Evolutionary conservation across 2,329 filamentous ascomycete genomes (phyloP), one percentile per base, ranked within the genome.

Genomic region (Didymella arachidicola): DNA sequence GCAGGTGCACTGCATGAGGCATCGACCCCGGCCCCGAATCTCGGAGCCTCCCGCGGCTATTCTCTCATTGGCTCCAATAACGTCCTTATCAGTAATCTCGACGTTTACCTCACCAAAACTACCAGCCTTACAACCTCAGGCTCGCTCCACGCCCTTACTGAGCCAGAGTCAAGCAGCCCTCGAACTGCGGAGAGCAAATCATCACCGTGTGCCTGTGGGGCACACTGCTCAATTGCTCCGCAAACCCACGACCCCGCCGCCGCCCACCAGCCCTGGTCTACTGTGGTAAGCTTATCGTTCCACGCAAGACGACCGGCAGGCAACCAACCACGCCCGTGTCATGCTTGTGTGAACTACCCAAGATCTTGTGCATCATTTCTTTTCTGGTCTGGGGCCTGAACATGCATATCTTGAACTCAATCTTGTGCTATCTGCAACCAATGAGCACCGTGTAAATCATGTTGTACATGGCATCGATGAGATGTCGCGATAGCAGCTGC

Each of bases 251-350:
- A 29, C 43, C 46, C 61, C 62, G 60, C 53, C 57, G 54, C 45
- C 51, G 43, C 56, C 49, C 48, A 46, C 39, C 43, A 44, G 27
- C 41, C 39, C 48, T 50, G 39, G 36, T 39, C 44, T 29, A n/a
- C n/a, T n/a, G n/a, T n/a, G n/a, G n/a, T n/a, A 27, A 36, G 49
- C 65, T 70, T 70, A 69, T 69, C 66, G 63, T 65, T 46, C 47
- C 52, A 65, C 57, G 64, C 61, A 51, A 66, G 61, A 49, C 36
- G 32, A 19, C 19, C 44, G 26, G 50, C 26, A 53, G 18, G 30
- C 45, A 53, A 19, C 56, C 56, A 53, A 59, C 39, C 49, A 53
- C 34, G 12, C 8, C 30, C 32, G 16, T 14, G 0, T 18, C 16
- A 34, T 41, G 39, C 50, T 45, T 39, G 49, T 45, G 18, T 32